Evolutionary conservation across 805 yeast genomes (phyloP).

Genomic region (Candida stauntonica): DNA sequence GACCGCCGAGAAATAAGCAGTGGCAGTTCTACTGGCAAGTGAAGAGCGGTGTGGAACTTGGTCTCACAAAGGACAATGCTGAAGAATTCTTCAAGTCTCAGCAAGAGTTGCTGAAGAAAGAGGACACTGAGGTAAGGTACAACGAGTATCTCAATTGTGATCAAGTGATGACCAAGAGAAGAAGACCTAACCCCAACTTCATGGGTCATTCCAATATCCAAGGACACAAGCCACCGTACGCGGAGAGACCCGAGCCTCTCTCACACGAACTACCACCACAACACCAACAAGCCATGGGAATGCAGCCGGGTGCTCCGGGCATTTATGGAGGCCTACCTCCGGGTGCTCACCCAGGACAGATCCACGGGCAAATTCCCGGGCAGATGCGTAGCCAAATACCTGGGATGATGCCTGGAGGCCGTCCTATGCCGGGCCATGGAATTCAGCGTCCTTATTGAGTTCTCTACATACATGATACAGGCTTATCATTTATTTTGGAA

Average conservation of each 20-base stretch:
- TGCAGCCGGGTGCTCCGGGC: neutral
- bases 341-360: no score
- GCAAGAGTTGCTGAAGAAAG: conserved; percentile 29
- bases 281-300: neutral
- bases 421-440: neutral
- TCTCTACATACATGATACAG: neutral
- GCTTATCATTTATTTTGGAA: neutral
- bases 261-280: neutral
- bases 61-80: conserved; percentile 25
- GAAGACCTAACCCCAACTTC: conserved; percentile 46
- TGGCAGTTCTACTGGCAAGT: conserved; percentile 47
- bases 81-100: conserved; percentile 27
- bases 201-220: conserved; percentile 41
- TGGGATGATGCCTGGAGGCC: no score
- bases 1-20: conserved; percentile 39
- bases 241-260: conserved; percentile 15
- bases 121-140: conserved; percentile 28
- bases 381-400: no score
- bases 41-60: conserved; percentile 37
- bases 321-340: no score
- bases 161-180: conserved; percentile 40
- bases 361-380: no score
- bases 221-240: conserved; percentile 42
- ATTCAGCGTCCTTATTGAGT: conserved; percentile 4
- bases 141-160: conserved; percentile 38